phyloP scores from a whole-genome alignment of 225 moss, liverwort and hornwort genomes.

The Physcomitrellopsis africana region DNA sequence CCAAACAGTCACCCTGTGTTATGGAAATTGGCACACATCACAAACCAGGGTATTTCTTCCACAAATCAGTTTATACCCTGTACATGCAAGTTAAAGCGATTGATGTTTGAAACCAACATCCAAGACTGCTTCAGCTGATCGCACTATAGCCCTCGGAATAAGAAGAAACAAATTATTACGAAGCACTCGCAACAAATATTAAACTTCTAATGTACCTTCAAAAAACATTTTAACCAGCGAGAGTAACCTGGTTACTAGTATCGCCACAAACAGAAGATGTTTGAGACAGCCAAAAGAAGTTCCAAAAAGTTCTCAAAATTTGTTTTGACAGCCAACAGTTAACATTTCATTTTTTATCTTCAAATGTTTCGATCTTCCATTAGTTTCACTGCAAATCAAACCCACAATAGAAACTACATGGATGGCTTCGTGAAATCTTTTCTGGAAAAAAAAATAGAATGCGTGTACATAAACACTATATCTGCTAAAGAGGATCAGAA shows the following conservation, averaged over 20 bases:
- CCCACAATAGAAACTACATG: slow-evolving; percentile 1
- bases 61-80: neutral
- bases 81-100: neutral
- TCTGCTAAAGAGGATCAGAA: neutral
- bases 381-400: slow-evolving; percentile 8
- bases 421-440: neutral
- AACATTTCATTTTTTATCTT: neutral
- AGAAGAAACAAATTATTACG: neutral
- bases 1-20: neutral
- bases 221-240: neutral
- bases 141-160: too few relatives aligned
- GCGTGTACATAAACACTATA: too few relatives aligned
- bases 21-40: slow-evolving; percentile 30
- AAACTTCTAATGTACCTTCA: neutral
- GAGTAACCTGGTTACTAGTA: neutral
- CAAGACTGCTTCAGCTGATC: neutral
- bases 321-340: too few relatives aligned
- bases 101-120: neutral
- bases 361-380: neutral
- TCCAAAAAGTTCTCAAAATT: too few relatives aligned
- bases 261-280: neutral
- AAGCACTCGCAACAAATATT: neutral
- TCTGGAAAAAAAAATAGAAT: neutral
- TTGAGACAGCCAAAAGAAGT: neutral
- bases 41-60: neutral